These are phyloP conservation scores for Nannizzia gypsea DNA, from an alignment of 2,329 filamentous ascomycete species.

Conservation along the genomic window DNA sequence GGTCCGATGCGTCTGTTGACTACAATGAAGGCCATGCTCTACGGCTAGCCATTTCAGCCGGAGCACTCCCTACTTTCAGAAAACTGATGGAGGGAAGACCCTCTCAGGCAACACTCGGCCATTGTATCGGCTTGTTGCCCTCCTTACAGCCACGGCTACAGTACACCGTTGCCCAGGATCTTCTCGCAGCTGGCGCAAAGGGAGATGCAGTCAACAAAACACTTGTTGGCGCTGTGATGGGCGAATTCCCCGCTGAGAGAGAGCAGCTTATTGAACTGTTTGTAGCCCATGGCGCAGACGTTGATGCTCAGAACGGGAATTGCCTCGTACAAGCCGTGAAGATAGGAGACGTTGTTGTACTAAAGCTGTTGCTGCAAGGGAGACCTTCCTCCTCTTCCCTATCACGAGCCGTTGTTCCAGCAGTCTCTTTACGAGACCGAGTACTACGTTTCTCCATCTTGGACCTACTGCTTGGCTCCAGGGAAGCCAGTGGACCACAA, in stretches of 20 bases:
- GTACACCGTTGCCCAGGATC: conserved; percentile 7
- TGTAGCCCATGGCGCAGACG: conserved; percentile 13
- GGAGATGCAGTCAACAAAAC: conserved; percentile 11
- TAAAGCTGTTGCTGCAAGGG: conserved; percentile 14
- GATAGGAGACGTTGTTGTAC: conserved; percentile 11
- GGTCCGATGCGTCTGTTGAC: conserved; percentile 18
- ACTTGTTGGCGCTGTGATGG: conserved; percentile 8
- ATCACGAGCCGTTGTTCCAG: conserved; percentile 11
- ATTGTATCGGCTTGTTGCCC: conserved; percentile 11
- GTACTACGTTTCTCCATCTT: conserved; percentile 12
- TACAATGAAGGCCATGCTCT: conserved; percentile 17
- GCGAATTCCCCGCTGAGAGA: conserved; percentile 8
- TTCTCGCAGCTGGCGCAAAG: conserved; percentile 14
- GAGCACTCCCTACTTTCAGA: conserved; percentile 10
- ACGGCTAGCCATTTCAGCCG: conserved; percentile 13
- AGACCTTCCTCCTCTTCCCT: conserved; percentile 12
- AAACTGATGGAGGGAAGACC: conserved; percentile 13
- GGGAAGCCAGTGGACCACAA: conserved; percentile 12
- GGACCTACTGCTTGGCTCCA: conserved; percentile 13
- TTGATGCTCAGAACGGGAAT: conserved; percentile 12
- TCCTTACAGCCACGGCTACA: conserved; percentile 7
- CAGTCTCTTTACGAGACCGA: conserved; percentile 9
- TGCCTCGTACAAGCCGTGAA: conserved; percentile 13
- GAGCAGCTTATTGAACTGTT: conserved; percentile 12
- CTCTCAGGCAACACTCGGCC: conserved; percentile 10